Base-by-base conservation (phyloP, 306 rosid species). In the Vachellia collinsii region DNA sequence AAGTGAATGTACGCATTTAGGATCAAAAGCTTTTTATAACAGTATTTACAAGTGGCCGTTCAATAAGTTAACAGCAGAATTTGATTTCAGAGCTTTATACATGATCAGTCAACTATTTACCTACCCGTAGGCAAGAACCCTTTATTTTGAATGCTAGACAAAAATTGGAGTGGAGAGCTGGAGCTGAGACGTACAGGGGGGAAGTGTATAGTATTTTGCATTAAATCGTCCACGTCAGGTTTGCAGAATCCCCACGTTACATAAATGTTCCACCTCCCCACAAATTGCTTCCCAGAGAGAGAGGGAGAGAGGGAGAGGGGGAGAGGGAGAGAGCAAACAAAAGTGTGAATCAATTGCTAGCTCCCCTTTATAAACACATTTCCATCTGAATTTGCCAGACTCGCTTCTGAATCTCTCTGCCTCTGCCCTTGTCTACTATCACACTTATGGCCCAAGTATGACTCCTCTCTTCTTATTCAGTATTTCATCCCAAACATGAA, bases 391-490 rank as follows among this genome's bases (percentile, higher is more conserved):
- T 12, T 85, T 71, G 74, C 59, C 68, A 75, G 37, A 70, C 70
- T 63, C 51, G 1, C 53, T 77, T 83, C 79, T 82, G 68, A 75
- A 77, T 82, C 82, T 82, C 82, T 72, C 58, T 48, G 56, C 56
- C 20, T 51, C 59, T 6, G 53, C 50, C 72, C 70, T 81, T 78
- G 62, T 75, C 72, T 54, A 81, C 54, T 74, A 41, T 61, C 86
- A 54, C 70, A 66, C 54, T 74, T 71, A 92, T 89, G 94, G 92
- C 92, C 78, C 93, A 94, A 85, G 97, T 94, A 91, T 79, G 97
- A 77, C 36, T 69, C 44, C 58, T 62, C 39, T 23, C 37, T 59
- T 77, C n/a, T 74, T 74, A 54, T 68, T 3, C 34, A 38, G 16
- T 50, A 1, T 8, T 20, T 56, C 1, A 56, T 13, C 20, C 48